Percentiles rank a stretch among this genome's conserved stretches.
These are phyloP conservation scores for Lodderomyces beijingensis DNA, from an alignment of 1,139 yeast genomes.

Conservation along the genomic window DNA sequence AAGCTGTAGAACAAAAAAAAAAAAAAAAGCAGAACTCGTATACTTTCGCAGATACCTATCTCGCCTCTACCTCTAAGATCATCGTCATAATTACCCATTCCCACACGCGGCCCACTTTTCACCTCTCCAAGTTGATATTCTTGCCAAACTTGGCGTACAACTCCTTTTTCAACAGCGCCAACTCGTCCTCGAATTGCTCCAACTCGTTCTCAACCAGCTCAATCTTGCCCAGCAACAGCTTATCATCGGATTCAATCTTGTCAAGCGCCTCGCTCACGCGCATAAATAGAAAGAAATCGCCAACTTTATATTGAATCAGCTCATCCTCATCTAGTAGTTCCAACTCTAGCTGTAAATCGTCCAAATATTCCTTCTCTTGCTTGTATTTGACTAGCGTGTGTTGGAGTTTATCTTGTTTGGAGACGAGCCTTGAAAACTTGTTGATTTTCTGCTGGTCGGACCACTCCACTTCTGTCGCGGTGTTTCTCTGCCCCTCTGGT, in stretches of 20 bases:
- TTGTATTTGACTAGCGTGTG: conserved; percentile 47
- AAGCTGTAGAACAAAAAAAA: too few species aligned
- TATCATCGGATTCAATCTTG: conserved; percentile 59
- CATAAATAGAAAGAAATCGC: conserved; percentile 72
- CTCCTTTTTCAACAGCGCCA: conserved; percentile 60
- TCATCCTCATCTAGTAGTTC: conserved; percentile 84
- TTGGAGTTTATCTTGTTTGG: conserved; percentile 57
- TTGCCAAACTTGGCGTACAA: conserved; percentile 88
- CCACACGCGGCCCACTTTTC: too few species aligned
- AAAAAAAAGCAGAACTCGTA: too few species aligned
- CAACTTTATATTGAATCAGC: conserved; percentile 61
- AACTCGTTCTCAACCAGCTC: conserved; percentile 43
- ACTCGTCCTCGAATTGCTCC: conserved; percentile 48
- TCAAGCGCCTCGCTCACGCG: conserved; percentile 62
- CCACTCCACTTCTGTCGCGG: conserved; percentile 71
- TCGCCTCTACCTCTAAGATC: too few species aligned
- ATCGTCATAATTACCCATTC: too few species aligned
- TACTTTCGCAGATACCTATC: too few species aligned
- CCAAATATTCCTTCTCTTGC: conserved; percentile 82
- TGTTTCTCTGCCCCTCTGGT: conserved; percentile 66
- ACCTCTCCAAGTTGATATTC: conserved; percentile 78
- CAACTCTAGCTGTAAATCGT: conserved; percentile 79
- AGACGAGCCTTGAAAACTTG: conserved; percentile 76
- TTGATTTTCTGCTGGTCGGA: conserved; percentile 89
- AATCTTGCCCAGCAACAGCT: conserved; percentile 47